Conservation (phyloP, 2,329 filamentous ascomycete genomes). For the Diaporthe amygdali region DNA sequence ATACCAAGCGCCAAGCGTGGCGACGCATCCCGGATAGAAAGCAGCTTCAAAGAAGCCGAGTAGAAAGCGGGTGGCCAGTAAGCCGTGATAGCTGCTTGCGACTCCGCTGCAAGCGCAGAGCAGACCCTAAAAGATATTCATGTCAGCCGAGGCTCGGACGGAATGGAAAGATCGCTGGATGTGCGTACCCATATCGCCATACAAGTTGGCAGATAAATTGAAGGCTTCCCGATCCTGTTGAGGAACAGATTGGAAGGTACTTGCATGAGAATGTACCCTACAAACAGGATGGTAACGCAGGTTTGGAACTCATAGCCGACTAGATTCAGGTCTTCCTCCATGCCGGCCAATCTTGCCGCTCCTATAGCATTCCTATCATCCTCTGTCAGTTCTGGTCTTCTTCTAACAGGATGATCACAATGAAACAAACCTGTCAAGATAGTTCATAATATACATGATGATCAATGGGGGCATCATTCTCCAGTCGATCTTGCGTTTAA, state of each 20-base stretch:
- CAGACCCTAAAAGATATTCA: background rate
- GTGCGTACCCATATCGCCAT: conserved; percentile 45
- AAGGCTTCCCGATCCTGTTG: conserved; percentile 39
- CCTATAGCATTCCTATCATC: background rate
- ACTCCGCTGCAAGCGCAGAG: conserved; percentile 41
- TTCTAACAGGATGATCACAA: background rate
- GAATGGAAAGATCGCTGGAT: background rate
- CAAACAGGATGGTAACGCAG: conserved; percentile 12
- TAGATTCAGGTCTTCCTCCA: conserved; percentile 2
- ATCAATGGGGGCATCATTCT: conserved; percentile 46
- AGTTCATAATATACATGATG: conserved; percentile 41
- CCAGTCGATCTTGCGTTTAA: conserved; percentile 38
- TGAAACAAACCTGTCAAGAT: background rate
- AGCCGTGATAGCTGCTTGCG: conserved; percentile 44
- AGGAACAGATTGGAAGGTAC: conserved; percentile 52
- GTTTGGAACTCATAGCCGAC: background rate
- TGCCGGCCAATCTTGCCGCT: background rate
- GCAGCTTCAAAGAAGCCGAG: conserved; percentile 47
- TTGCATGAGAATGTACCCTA: conserved; percentile 49
- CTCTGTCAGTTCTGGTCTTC: background rate
- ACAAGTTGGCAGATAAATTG: conserved; percentile 34
- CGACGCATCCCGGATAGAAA: conserved; percentile 35
- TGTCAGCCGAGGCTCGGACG: background rate
- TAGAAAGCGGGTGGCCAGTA: conserved; percentile 48
- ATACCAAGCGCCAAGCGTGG: background rate